These are phyloP conservation scores for Anastatica hierochuntica DNA, from an alignment of 345 rosid species.

Conservation along the genomic window DNA sequence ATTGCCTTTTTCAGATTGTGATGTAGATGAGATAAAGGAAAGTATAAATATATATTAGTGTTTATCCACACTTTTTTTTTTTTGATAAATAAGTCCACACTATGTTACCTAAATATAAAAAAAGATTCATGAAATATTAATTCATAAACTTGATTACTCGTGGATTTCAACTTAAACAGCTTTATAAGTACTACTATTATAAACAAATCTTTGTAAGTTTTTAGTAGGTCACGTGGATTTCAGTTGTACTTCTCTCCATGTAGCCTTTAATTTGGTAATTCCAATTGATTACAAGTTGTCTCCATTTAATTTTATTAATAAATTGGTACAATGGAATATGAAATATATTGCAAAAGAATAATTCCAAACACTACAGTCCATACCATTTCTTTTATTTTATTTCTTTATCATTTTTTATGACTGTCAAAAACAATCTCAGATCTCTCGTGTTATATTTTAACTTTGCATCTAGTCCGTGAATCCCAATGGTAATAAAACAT, in stretches of 20 bases:
- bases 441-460: constrained; percentile 1
- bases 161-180: too few relatives aligned
- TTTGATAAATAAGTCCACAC: too few relatives aligned
- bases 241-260: constrained; percentile 9
- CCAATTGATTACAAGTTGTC: constrained; percentile 21
- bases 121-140: too few relatives aligned
- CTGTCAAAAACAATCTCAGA: constrained; percentile 9
- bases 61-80: too few relatives aligned
- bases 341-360: constrained; percentile 18
- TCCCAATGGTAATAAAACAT: too few relatives aligned
- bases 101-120: too few relatives aligned
- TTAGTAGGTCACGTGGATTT: constrained; percentile 19
- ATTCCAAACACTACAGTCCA: constrained; percentile 30
- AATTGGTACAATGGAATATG: constrained; percentile 15
- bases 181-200: too few relatives aligned
- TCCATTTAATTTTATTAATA: constrained; percentile 6
- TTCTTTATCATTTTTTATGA: not conserved
- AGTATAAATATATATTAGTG: too few relatives aligned
- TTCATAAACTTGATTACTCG: not conserved
- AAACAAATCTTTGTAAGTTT: not conserved
- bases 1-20: too few relatives aligned
- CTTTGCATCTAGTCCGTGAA: constrained; percentile 5
- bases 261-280: constrained; percentile 18
- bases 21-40: too few relatives aligned
- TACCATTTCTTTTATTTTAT: not conserved